These are phyloP conservation scores for Hamigera avellanea DNA, from an alignment of 495 filamentous ascomycete species.

Conservation along the genomic window DNA sequence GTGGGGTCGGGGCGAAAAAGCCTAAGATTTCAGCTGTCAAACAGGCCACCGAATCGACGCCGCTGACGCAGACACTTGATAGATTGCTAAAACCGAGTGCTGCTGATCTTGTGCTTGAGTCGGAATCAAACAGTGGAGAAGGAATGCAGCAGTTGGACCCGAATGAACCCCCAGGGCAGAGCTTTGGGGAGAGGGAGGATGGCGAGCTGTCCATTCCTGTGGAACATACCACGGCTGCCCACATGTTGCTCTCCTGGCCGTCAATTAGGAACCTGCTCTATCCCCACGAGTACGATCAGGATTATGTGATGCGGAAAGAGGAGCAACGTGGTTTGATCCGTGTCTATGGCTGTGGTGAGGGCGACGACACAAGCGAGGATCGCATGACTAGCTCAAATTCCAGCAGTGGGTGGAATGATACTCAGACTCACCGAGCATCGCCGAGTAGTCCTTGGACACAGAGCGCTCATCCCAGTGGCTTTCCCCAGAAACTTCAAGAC, in stretches of 20 bases:
- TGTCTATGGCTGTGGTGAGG: conserved; percentile 71
- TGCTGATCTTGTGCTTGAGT: no score
- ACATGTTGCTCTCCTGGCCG: conserved; percentile 59
- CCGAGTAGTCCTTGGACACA: conserved; percentile 16
- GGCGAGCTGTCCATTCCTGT: conserved; percentile 54
- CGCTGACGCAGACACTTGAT: background rate
- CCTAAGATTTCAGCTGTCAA: conserved; percentile 2
- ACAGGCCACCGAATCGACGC: no score
- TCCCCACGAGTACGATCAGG: conserved; percentile 34
- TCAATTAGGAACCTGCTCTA: conserved; percentile 47
- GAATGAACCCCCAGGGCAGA: conserved; percentile 1
- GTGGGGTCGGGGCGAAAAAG: conserved; percentile 4
- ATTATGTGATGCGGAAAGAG: conserved; percentile 67
- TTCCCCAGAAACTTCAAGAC: conserved; percentile 20
- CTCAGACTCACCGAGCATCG: conserved; percentile 12
- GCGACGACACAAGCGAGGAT: conserved; percentile 37
- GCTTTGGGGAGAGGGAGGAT: no score
- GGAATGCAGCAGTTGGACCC: background rate
- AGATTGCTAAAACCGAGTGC: no score
- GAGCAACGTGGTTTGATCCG: conserved; percentile 62
- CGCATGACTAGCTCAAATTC: conserved; percentile 14
- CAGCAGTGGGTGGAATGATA: conserved; percentile 8
- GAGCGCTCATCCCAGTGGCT: conserved; percentile 15
- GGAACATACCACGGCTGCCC: conserved; percentile 73
- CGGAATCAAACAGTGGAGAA: conserved; percentile 3